Base-by-base conservation (phyloP, 2,329 filamentous ascomycete genomes). In the Bipolaris oryzae region DNA sequence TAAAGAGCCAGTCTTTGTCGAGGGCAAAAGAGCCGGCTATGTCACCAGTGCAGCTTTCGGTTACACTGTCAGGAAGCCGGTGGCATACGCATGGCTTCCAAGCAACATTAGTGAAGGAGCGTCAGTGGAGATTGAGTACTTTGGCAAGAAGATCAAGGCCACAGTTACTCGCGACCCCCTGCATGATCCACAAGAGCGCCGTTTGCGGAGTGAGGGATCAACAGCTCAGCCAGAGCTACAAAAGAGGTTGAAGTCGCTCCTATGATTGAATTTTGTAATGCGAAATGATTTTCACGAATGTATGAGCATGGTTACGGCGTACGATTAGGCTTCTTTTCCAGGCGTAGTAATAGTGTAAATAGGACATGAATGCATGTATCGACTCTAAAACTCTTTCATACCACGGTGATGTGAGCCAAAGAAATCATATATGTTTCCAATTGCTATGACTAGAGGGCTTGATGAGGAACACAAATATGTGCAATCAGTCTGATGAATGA, bases 31-130 rank as follows among this genome's bases (percentile, higher is more conserved):
- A 0, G 76, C 76, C 1, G 85, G 86, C 0, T 88, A 88, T 58
- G 77, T 88, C 23, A 87, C 85, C 1, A 87, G 79, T 49, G 81
- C 85, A 1, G 84, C 82, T 0, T 88, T 87, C 64, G 86, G 83
- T 0, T 87, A 85, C 63, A 85, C 82, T 0, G 68, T 88, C 9
- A 73, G 83, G 23, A 86, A 83, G 69, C 85, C 86, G 0, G 77
- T 87, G 11, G 85, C 84, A 0, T 87, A 84, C 67, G 81, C 84
- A 0, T 86, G 84, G 75, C 71, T 88, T 11, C 84, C 85, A 0
- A 76, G 70, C 10, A 64, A 62, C 1, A 65, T 86, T 2, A 55
- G 50, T 0, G 80, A 84, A 41, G 84, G 84, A 0, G 77, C 80
- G 3, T 54, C 63, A 0, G 83, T 88, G 0, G 84, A 87, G 65